Percentiles rank a stretch among this genome's conserved stretches.
Evolutionary conservation across 1,284 basidiomycete species (phyloP).

Genomic region (Malassezia furfur): DNA sequence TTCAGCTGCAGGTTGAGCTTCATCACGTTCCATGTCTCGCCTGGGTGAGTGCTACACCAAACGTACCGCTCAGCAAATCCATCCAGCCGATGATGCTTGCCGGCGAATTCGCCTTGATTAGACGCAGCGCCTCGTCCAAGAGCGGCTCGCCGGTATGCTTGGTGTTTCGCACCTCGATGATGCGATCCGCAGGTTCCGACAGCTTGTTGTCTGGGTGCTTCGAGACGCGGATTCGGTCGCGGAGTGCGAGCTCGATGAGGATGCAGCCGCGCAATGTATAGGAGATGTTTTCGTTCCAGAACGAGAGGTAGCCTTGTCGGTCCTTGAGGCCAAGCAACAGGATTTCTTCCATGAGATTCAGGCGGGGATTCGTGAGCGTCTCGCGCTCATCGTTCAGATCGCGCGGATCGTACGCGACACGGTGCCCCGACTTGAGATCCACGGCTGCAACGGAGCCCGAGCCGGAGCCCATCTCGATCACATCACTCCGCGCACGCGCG

Average conservation of each 20-base stretch:
- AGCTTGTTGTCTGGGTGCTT: conserved; percentile 28
- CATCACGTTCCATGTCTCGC: conserved; percentile 47
- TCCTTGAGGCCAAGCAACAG: conserved; percentile 81
- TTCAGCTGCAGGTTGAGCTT: conserved; percentile 46
- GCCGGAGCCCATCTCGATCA: conserved; percentile 2
- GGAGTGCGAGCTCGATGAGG: conserved; percentile 42
- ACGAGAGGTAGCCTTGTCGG: conserved; percentile 52
- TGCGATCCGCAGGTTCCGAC: conserved; percentile 25
- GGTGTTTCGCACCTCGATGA: conserved; percentile 37
- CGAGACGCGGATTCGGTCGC: conserved; percentile 34
- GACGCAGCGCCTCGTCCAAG: conserved; percentile 43
- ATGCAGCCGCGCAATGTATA: conserved; percentile 45
- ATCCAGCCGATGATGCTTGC: conserved; percentile 43
- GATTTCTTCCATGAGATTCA: conserved; percentile 96
- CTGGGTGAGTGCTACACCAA: not conserved
- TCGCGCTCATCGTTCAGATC: conserved; percentile 73
- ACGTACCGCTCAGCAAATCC: conserved; percentile 39
- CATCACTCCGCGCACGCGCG: not conserved
- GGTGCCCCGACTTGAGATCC: conserved; percentile 27
- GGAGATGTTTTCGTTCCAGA: conserved; percentile 49
- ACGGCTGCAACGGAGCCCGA: conserved; percentile 22
- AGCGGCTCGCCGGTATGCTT: conserved; percentile 44
- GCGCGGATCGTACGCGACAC: conserved; percentile 82
- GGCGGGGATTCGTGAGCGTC: conserved; percentile 63
- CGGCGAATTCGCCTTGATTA: conserved; percentile 35